Base-by-base conservation (phyloP, 768 basidiomycete genomes). In the Trametes maxima region DNA sequence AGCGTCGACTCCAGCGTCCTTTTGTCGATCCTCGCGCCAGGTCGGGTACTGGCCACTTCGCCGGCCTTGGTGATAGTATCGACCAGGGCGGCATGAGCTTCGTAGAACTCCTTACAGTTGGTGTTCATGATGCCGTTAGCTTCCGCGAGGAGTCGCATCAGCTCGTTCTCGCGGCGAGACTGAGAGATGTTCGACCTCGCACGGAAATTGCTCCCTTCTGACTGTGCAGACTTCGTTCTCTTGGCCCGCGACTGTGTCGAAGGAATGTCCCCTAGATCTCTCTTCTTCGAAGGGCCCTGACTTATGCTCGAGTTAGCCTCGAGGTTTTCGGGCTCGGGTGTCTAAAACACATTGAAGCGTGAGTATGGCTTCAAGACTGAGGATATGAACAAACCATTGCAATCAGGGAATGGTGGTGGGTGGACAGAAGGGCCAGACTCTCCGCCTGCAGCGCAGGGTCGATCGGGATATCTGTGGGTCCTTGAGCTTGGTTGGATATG, bases 161-260 rank as follows among this genome's bases (percentile, higher is more conserved):
- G 72, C 72, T 95, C 93, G 62, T 89, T 91, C 75, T 94, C 91
- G 21, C 93, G 84, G 3, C 90, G 85, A 43, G 92, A 76, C 59
- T 88, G 81, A 16, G 92, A 90, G 24, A 94, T 83, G 65, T 94
- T 95, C 49, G 84, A 77, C 63, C 80, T 82, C 28, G 75, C 60
- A 33, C 74, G 71, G 22, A 45, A 62, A 22, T 49, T 58, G 22
- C 33, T 47, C 24, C 48, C 39, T 2, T 52, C 53, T 35, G 47
- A 25, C 37, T 60, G 50, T 1, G 56, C 54, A 13, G 59, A 46
- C 57, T 65, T 68, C 16, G 55, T 51, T 13, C 66, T 44, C 21
- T 67, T 67, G 24, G 53, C 45, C 13, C 46, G 17, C 5, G 63
- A 65, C 47, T 62, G 63, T 1, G 59, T 21, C 2, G 49, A 40